Base-by-base conservation (phyloP, 352 stramenopile genomes). In the Albugo laibachii region DNA sequence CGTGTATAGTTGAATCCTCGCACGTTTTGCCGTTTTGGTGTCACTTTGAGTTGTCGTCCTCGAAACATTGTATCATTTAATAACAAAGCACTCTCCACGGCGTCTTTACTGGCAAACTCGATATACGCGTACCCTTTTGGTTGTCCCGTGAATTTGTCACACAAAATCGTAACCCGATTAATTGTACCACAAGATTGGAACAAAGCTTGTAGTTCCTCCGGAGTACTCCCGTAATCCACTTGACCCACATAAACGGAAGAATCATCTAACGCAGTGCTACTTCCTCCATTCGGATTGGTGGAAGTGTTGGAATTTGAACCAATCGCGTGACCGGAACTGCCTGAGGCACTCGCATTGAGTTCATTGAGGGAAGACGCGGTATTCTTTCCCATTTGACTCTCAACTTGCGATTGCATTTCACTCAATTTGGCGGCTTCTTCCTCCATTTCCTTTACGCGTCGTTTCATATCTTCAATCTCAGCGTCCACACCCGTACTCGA, bases 141-240 rank as follows among this genome's bases (percentile, higher is more conserved):
- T 49, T 93, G 80, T 36, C 92, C 89, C 15, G 93, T 97, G 55
- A 94, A 96, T 65, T 97, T 98, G 68, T 98, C 92, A 60, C 91
- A 97, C 16, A 97, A 68, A 55, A 98, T 98, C 14, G 94, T 98
- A 12, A 98, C 85, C 46, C 93, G 80, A 59, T 98, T 97, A 42
- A 98, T 96, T 18, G 80, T 96, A 21, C 93, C 94, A 58, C 93
- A 99, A 6, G 75, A 83, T 57, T 96, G 77, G 71, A 99, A 99
- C 53, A 97, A 84, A 39, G 83, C 71, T 48, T 97, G 81, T 4
- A 99, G 66, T 61, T 98, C 91, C 54, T 97, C 92, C 0, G 92
- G 86, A 16, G 87, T 97, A 37, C 84, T 83, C 34, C 91, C 86
- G 66, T 98, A 98, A 62, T 98, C 89, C 34, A 98, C 92, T 60